Evolutionary conservation across 1,284 basidiomycete genomes (phyloP).

Genomic region (Coniferiporia weirii): DNA sequence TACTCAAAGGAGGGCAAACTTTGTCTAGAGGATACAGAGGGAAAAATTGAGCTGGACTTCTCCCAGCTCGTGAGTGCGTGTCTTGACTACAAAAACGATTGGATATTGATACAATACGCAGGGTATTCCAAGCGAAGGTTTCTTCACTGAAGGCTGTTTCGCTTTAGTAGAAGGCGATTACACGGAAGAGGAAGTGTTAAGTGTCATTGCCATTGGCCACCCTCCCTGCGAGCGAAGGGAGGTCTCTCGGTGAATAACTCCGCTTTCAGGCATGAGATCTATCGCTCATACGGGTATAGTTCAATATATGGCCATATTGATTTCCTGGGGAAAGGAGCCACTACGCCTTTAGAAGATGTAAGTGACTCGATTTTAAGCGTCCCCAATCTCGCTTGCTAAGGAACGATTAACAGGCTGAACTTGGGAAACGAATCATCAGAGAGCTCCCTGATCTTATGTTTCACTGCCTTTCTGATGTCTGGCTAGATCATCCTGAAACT

Average conservation of each 20-base stretch:
- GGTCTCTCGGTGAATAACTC: slow-evolving; percentile 60
- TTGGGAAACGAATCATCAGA: slow-evolving; percentile 53
- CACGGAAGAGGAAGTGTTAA: slow-evolving; percentile 83
- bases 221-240: slow-evolving; percentile 90
- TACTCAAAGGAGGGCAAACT: slow-evolving; percentile 87
- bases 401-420: slow-evolving; percentile 42
- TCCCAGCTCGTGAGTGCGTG: slow-evolving; percentile 66
- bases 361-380: slow-evolving; percentile 23
- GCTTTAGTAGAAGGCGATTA: slow-evolving; percentile 96
- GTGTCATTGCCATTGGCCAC: slow-evolving; percentile 93
- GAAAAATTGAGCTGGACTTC: slow-evolving; percentile 85
- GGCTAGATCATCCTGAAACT: slow-evolving; percentile 88
- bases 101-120: slow-evolving; percentile 28
- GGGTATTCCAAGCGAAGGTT: slow-evolving; percentile 90
- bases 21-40: slow-evolving; percentile 93
- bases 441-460: slow-evolving; percentile 80
- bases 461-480: slow-evolving; percentile 92
- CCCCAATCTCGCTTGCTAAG: neutral
- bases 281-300: slow-evolving; percentile 34
- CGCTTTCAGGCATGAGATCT: neutral
- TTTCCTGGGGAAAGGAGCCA: slow-evolving; percentile 88
- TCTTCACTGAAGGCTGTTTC: slow-evolving; percentile 96
- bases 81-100: neutral
- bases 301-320: slow-evolving; percentile 93
- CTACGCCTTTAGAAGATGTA: slow-evolving; percentile 91